These are phyloP conservation scores for Penicillium cataractarum DNA, from an alignment of 495 filamentous ascomycete species.

Conservation along the genomic window DNA sequence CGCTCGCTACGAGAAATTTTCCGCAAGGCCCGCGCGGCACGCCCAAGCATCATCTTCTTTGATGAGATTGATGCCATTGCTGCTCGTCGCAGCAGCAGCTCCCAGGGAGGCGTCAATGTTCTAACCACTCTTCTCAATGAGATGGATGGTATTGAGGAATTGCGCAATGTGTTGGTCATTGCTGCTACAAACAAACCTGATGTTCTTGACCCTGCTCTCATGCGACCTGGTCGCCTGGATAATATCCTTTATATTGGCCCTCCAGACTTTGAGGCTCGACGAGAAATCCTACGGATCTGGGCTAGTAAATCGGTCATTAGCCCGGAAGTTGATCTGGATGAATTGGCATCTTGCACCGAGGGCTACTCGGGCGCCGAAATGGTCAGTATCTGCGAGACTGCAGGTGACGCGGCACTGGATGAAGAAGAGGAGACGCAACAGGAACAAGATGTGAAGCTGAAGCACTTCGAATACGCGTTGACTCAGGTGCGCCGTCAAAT, in stretches of 20 bases:
- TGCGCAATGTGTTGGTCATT: conserved; percentile 85
- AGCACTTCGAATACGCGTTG: conserved; percentile 68
- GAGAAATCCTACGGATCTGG: conserved; percentile 74
- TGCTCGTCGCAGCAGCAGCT: conserved; percentile 62
- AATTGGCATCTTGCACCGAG: conserved; percentile 70
- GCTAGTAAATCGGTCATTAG: conserved; percentile 61
- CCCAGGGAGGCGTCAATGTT: conserved; percentile 70
- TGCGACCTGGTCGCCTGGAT: conserved; percentile 87
- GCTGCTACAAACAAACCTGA: conserved; percentile 95
- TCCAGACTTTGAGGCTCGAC: conserved; percentile 74
- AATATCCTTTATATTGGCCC: conserved; percentile 88
- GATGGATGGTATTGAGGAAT: conserved; percentile 90
- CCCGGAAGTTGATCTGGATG: conserved; percentile 65
- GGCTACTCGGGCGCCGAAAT: conserved; percentile 92
- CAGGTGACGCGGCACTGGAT: conserved; percentile 61
- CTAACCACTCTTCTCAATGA: conserved; percentile 92
- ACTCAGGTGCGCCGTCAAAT: conserved; percentile 67
- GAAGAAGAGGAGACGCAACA: conserved; percentile 52
- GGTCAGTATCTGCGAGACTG: conserved; percentile 74
- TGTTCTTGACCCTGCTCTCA: conserved; percentile 79
- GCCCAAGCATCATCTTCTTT: conserved; percentile 95
- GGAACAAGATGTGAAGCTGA: conserved; percentile 56
- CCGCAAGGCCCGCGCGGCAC: conserved; percentile 79
- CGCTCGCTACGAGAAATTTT: conserved; percentile 87
- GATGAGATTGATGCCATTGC: conserved; percentile 97